Evolutionary conservation across 148 eudicot genomes (phyloP).

Genomic region (Rhododendron ferrugineum): DNA sequence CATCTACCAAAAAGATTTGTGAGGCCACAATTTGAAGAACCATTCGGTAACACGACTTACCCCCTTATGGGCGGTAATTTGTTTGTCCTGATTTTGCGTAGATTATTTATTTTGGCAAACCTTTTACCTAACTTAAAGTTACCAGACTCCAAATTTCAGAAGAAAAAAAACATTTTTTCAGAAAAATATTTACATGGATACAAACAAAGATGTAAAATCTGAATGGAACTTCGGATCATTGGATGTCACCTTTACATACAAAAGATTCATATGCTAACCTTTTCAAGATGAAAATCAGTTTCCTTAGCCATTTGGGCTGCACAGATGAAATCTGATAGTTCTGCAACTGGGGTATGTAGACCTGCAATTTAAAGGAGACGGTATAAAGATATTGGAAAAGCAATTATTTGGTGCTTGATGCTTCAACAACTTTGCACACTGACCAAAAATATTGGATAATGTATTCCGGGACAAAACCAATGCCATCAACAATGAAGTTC

Average conservation of each 20-base stretch:
- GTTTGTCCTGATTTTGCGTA: not conserved
- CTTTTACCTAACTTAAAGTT: not conserved
- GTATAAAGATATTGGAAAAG: not conserved
- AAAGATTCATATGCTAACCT: not conserved
- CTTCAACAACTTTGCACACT: not conserved
- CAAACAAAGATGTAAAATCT: not conserved
- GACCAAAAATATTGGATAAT: not conserved
- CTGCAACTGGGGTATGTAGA: slow-evolving; percentile 48
- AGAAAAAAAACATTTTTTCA: not conserved
- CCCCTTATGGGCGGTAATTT: too few relatives aligned
- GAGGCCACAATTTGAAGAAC: not conserved
- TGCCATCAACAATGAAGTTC: not conserved
- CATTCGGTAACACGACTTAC: not conserved
- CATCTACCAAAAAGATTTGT: not conserved
- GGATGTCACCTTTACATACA: not conserved
- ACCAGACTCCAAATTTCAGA: not conserved
- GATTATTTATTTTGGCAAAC: not conserved
- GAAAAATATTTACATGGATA: not conserved
- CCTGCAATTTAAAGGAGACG: slow-evolving; percentile 31
- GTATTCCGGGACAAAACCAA: not conserved
- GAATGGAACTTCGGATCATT: not conserved
- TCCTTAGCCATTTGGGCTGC: slow-evolving; percentile 75
- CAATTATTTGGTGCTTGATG: not conserved
- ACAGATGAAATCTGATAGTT: slow-evolving; percentile 49
- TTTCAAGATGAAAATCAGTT: slow-evolving; percentile 26